Base-by-base conservation (phyloP, 352 stramenopile genomes). In the Phytopythium aichiense region DNA sequence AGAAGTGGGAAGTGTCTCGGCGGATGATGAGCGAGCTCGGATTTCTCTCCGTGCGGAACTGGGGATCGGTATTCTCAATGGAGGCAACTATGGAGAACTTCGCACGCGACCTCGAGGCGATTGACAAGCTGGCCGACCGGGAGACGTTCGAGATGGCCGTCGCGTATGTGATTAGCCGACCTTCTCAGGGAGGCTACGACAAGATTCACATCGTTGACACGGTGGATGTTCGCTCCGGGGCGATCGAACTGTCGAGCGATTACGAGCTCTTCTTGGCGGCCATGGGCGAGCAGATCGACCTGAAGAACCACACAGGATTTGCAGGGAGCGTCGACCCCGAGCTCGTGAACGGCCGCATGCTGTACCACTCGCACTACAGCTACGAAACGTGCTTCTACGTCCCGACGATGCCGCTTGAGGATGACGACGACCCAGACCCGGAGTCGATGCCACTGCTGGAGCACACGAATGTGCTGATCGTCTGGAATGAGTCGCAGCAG, bases 401-500 rank as follows among this genome's bases (percentile, higher is more conserved):
- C 13, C 83, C 87, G 30, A 94, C 87, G 2, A 72, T 91, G 60
- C 65, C 87, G 16, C 42, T 79, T 13, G 74, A 80, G 38, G 68
- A 68, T 69, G 63, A 79, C 58, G 35, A 65, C 59, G 35, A 65
- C 57, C 31, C 60, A 37, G 54, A 60, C 20, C 54, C 54, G 7
- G 54, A 60, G n/a, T 51, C 69, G 20, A 68, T 73, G 18, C 66
- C 50, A 25, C 63, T 92, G 2, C 72, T 94, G 28, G 74, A 81
- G 62, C 72, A 81, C 35, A 76, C 84, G 11, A 92, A 89, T 22
- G 84, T 94, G 23, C 64, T 95, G 31, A 93, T 95, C 53, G 71
- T 95, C 40, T 95, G 87, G 87, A 95, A 94, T 56, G 87, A 95
- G 53, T 90, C 74, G 43, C 87, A 95, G 58, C 83, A 92, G 66